Conservation (phyloP, 1,139 yeast species). For the Suhomyces maxii region DNA sequence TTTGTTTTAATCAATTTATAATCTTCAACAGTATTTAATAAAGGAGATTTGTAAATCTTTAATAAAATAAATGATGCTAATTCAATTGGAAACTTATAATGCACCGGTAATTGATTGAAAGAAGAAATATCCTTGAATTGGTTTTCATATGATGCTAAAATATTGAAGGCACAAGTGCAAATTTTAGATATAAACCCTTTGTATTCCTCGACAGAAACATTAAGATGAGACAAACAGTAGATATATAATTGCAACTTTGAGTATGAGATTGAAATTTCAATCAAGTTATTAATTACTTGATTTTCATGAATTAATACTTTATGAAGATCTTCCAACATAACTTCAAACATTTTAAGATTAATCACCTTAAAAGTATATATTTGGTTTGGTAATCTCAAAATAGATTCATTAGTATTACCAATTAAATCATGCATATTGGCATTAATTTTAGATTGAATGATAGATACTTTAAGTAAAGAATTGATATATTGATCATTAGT, state of each 20-base stretch:
- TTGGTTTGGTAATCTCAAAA: slow-evolving; percentile 21
- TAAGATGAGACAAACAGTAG: slow-evolving; percentile 36
- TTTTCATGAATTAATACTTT: slow-evolving; percentile 14
- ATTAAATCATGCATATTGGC: slow-evolving; percentile 39
- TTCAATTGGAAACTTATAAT: slow-evolving; percentile 42
- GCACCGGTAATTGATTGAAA: slow-evolving; percentile 41
- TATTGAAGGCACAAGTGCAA: slow-evolving; percentile 29
- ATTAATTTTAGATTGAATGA: slow-evolving; percentile 44
- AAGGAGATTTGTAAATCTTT: slow-evolving; percentile 40
- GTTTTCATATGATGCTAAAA: slow-evolving; percentile 25
- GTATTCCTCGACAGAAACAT: slow-evolving; percentile 31
- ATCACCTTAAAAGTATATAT: slow-evolving; percentile 32
- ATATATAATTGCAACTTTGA: slow-evolving; percentile 43
- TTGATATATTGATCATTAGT: slow-evolving; percentile 39
- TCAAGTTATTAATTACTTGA: slow-evolving; percentile 25
- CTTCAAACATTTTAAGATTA: slow-evolving; percentile 46
- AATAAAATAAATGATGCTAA: slow-evolving; percentile 33
- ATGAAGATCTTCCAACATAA: slow-evolving; percentile 35
- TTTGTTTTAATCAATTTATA: slow-evolving; percentile 31
- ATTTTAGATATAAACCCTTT: slow-evolving; percentile 30
- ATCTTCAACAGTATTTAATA: slow-evolving; percentile 31
- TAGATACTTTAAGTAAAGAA: slow-evolving; percentile 40
- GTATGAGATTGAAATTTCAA: slow-evolving; percentile 38
- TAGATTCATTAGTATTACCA: slow-evolving; percentile 18
- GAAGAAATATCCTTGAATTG: slow-evolving; percentile 24